These are phyloP conservation scores for Spinacia oleracea DNA, from an alignment of 179 eudicot species.

Conservation along the genomic window DNA sequence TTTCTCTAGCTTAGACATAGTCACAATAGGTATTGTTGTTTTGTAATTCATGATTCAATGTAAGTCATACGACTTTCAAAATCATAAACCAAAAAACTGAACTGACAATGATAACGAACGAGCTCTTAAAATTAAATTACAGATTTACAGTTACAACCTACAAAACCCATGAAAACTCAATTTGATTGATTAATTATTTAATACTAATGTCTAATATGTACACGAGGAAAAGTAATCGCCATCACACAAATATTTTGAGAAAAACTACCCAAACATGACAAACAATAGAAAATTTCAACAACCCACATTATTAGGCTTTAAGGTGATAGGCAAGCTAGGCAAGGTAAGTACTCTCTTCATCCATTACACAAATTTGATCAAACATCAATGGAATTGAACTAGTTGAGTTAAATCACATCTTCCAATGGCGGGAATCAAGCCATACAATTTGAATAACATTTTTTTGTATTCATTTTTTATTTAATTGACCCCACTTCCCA, in stretches of 20 bases:
- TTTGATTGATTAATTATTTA: not conserved
- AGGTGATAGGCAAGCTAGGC: not conserved
- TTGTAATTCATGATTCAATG: no score
- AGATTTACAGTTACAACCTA: not conserved
- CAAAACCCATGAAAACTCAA: not conserved
- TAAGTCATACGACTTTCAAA: no score
- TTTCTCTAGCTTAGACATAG: no score
- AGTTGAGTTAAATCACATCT: not conserved
- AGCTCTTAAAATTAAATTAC: no score
- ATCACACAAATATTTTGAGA: not conserved
- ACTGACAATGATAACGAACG: no score
- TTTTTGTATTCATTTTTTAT: not conserved
- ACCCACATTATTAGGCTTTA: slow-evolving; percentile 10
- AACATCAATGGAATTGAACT: slow-evolving; percentile 4
- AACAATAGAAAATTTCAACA: not conserved
- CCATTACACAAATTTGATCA: not conserved
- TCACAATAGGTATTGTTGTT: no score
- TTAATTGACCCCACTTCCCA: slow-evolving; percentile 19
- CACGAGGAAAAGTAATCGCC: not conserved
- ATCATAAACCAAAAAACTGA: no score
- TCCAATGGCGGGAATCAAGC: slow-evolving; percentile 27
- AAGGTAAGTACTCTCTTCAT: not conserved
- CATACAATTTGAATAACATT: slow-evolving; percentile 1
- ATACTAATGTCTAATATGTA: not conserved
- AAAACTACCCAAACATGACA: not conserved